Evolutionary conservation across 1,139 yeast species (phyloP).

Genomic region (Taiozyma onychis): DNA sequence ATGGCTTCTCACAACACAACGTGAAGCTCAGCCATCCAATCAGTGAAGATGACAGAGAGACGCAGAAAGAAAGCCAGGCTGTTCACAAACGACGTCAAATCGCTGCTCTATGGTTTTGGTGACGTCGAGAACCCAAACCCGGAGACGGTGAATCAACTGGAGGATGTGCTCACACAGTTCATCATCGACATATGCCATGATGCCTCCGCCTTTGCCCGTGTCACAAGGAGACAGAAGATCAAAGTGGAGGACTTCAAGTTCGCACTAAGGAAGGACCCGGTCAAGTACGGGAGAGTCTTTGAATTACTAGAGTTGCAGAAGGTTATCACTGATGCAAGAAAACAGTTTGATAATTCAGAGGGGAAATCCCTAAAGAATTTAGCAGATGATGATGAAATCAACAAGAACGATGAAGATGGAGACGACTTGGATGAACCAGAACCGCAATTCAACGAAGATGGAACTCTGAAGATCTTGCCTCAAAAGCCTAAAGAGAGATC

Average conservation of each 20-base stretch:
- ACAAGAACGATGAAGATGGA: slow-evolving; percentile 14
- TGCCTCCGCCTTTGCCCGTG: slow-evolving; percentile 47
- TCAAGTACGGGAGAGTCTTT: slow-evolving; percentile 77
- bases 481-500: slow-evolving; percentile 2
- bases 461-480: neutral
- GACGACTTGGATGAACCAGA: slow-evolving; percentile 1
- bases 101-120: slow-evolving; percentile 79
- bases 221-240: slow-evolving; percentile 62
- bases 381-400: slow-evolving; percentile 24
- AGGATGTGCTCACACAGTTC: slow-evolving; percentile 78
- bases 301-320: slow-evolving; percentile 72
- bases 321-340: slow-evolving; percentile 73
- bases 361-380: slow-evolving; percentile 34
- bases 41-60: slow-evolving; percentile 24
- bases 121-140: slow-evolving; percentile 76
- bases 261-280: slow-evolving; percentile 76
- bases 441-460: neutral
- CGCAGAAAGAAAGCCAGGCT: slow-evolving; percentile 35
- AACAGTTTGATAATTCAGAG: slow-evolving; percentile 70
- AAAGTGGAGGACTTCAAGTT: slow-evolving; percentile 86
- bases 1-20: neutral
- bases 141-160: slow-evolving; percentile 72
- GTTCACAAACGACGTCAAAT: slow-evolving; percentile 63
- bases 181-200: slow-evolving; percentile 63
- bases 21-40: neutral